Conservation (phyloP, 345 rosid species). For the Clausena lansium region DNA sequence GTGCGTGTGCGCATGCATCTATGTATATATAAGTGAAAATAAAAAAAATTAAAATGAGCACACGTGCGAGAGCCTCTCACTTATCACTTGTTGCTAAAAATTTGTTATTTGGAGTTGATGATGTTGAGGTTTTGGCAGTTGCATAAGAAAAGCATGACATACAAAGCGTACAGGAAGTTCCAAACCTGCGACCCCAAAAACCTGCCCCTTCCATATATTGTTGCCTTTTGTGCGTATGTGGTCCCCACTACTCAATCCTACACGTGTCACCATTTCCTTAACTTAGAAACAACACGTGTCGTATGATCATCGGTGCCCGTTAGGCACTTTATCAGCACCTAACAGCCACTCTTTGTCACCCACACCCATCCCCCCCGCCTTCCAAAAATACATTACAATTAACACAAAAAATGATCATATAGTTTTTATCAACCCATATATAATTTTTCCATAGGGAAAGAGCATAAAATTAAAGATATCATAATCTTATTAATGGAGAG, state of each 20-base stretch:
- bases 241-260: constrained; percentile 11
- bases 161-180: constrained; percentile 19
- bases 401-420: not conserved
- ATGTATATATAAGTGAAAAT: not conserved
- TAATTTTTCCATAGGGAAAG: not conserved
- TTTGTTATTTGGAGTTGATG: not conserved
- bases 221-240: constrained; percentile 9
- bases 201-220: constrained; percentile 8
- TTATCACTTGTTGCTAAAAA: not conserved
- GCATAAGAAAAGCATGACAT: constrained; percentile 32
- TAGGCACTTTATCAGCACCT: constrained; percentile 12
- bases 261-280: not conserved
- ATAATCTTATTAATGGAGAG: constrained; percentile 37
- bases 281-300: not conserved
- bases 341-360: not conserved
- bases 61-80: constrained; percentile 5
- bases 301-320: not conserved
- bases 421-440: not conserved
- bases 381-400: not conserved
- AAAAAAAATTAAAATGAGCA: not conserved
- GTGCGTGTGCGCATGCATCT: too few species aligned
- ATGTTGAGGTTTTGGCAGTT: not conserved
- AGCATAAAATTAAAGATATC: not conserved
- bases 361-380: not conserved
- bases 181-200: constrained; percentile 12